Evolutionary conservation across 2,329 filamentous ascomycete genomes (phyloP).

Genomic region (Aspergillus thermomutatus): DNA sequence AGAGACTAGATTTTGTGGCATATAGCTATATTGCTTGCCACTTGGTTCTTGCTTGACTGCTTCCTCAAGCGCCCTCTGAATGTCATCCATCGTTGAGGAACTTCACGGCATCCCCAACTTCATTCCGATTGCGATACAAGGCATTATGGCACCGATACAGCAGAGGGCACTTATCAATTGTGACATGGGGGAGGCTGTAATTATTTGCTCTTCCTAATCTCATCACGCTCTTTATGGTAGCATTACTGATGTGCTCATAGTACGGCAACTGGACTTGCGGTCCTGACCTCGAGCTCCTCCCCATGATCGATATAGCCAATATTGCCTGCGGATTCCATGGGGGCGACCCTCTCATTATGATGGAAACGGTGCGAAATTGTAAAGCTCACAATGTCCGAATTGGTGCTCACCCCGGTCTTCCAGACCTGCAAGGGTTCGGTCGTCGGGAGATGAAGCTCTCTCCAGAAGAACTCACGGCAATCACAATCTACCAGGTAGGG

Average conservation of each 20-base stretch:
- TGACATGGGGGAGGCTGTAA: constrained; percentile 45
- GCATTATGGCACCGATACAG: constrained; percentile 48
- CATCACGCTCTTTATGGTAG: background rate
- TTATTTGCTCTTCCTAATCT: background rate
- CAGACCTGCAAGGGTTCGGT: constrained; percentile 64
- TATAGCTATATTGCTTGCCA: background rate
- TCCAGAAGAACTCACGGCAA: constrained; percentile 55
- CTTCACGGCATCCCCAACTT: background rate
- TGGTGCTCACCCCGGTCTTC: constrained; percentile 63
- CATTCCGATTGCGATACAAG: background rate
- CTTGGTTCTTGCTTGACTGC: background rate
- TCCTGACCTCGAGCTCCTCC: constrained; percentile 59
- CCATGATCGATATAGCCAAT: constrained; percentile 61
- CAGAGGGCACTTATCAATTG: constrained; percentile 51
- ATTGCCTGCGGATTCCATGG: constrained; percentile 60
- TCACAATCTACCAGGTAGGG: constrained; percentile 62
- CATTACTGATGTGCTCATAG: constrained; percentile 4
- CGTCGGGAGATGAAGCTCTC: constrained; percentile 59
- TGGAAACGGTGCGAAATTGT: constrained; percentile 56
- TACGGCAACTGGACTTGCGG: constrained; percentile 49
- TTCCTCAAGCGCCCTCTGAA: background rate
- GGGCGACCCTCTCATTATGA: constrained; percentile 64
- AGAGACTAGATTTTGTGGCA: background rate
- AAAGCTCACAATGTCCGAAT: constrained; percentile 56
- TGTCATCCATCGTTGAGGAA: background rate